Conservation (phyloP, 1,284 basidiomycete species). For the Trametes polyzona region DNA sequence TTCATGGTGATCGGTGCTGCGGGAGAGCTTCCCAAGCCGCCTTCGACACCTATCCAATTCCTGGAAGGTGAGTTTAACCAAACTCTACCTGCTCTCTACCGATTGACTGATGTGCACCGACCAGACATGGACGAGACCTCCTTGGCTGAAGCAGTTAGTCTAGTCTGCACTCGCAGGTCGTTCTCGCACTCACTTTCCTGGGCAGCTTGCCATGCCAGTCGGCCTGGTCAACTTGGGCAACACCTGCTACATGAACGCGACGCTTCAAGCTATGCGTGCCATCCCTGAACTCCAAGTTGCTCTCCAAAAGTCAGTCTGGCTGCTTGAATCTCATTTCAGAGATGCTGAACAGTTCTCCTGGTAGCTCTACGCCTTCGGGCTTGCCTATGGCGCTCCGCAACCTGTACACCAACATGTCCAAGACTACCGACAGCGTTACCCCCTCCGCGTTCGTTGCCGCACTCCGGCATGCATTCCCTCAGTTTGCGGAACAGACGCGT, state of each 20-base stretch:
- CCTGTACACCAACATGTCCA: constrained; percentile 74
- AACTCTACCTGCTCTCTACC: not conserved
- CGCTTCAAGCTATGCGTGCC: constrained; percentile 88
- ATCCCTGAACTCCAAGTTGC: constrained; percentile 87
- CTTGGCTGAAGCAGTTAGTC: constrained; percentile 76
- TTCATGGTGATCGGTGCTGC: constrained; percentile 93
- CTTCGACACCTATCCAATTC: constrained; percentile 80
- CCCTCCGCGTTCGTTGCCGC: constrained; percentile 76
- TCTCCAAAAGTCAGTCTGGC: constrained; percentile 55
- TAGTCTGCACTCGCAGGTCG: not conserved
- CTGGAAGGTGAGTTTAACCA: constrained; percentile 59
- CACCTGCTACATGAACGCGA: constrained; percentile 97
- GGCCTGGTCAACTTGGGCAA: constrained; percentile 82
- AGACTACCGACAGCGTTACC: constrained; percentile 79
- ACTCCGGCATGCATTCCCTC: constrained; percentile 83
- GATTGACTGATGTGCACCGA: not conserved
- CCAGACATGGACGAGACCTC: constrained; percentile 86
- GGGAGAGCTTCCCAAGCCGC: constrained; percentile 89
- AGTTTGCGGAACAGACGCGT: constrained; percentile 81
- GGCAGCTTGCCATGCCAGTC: constrained; percentile 65
- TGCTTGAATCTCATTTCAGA: not conserved
- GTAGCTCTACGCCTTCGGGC: constrained; percentile 29
- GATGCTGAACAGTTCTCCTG: not conserved
- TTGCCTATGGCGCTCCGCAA: constrained; percentile 69
- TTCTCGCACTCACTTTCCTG: not conserved